Evolutionary conservation across 2,329 filamentous ascomycete genomes (phyloP), one percentile per base, ranked within the genome.

Genomic region (Sclerotinia trifoliorum): DNA sequence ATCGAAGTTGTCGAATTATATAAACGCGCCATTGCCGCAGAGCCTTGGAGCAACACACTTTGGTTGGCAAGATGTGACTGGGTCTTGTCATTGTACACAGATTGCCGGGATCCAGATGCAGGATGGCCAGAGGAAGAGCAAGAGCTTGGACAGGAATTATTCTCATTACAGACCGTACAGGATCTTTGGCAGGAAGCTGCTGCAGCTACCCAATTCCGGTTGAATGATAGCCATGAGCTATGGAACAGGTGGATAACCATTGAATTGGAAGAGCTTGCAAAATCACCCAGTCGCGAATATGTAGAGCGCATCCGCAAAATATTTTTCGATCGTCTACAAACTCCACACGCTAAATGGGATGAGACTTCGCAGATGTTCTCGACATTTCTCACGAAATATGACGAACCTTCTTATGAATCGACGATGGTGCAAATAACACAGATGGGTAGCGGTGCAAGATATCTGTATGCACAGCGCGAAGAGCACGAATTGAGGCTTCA

Each of bases 11-110:
- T 93, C 75, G 91, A 94, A 78, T 80, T 90, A 56, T 93, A 88
- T 79, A 88, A 90, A 73, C 85, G 84, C 73, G 91, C 91, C 68
- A 85, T 90, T 29, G 80, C 81, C 68, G 88, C 91, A 65, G 91
- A 94, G 78, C 89, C 90, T 15, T 88, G 85, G 73, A 94, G 91
- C 74, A 82, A 90, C 69, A 87, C 86, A 71, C 81, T 94, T 52
- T 95, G 92, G 92, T 84, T 88, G 69, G 84, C 88, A 39, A 94
- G 94, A 76, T 92, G 89, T 78, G 88, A 93, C 74, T 94, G 90
- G 79, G 88, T 94, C 71, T 89, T 89, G 83, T 85, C 86, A 26
- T 86, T 93, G 15, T 89, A 91, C 78, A 83, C 83, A 64, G 86
- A 86, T 72, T 88, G 86, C 74, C 86, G 89, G 77, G 84, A 83